Evolutionary conservation across 768 basidiomycete genomes (phyloP).

Genomic region (Mycena olivaceomarginata): DNA sequence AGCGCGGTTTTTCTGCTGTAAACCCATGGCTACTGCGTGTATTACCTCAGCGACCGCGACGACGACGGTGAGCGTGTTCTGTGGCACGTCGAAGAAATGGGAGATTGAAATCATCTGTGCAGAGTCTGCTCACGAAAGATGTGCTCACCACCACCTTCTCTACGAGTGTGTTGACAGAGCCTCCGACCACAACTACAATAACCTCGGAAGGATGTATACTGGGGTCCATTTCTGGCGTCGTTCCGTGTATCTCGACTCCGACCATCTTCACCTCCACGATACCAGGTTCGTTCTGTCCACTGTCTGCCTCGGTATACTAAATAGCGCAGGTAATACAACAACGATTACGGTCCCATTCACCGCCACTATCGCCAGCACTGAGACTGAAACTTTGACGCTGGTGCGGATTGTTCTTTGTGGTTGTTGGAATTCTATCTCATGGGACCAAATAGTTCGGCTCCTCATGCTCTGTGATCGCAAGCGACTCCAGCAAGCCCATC

Average conservation of each 20-base stretch:
- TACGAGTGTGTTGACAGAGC: conserved; percentile 54
- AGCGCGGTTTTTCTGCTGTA: background rate
- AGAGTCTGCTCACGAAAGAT: conserved; percentile 57
- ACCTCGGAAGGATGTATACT: conserved; percentile 55
- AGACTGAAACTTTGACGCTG: conserved; percentile 60
- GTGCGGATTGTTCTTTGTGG: too few relatives aligned
- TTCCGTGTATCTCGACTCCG: conserved; percentile 47
- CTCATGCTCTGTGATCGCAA: conserved; percentile 53
- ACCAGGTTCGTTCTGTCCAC: conserved; percentile 52
- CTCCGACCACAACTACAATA: conserved; percentile 57
- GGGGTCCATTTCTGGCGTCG: conserved; percentile 48
- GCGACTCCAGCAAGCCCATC: background rate
- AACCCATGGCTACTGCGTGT: conserved; percentile 62
- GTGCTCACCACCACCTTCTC: conserved; percentile 60
- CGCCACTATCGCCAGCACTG: conserved; percentile 55
- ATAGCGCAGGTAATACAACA: conserved; percentile 42
- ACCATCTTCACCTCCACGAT: conserved; percentile 57
- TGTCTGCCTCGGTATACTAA: background rate
- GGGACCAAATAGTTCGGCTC: conserved; percentile 53
- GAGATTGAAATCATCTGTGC: background rate
- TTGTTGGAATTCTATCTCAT: too few relatives aligned
- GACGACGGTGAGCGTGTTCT: conserved; percentile 50
- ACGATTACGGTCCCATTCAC: conserved; percentile 65
- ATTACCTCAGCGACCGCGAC: conserved; percentile 65
- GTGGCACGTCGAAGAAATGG: background rate